These are phyloP conservation scores for Esteya vermicola DNA, from an alignment of 2,329 filamentous ascomycete genomes.

Conservation along the genomic window DNA sequence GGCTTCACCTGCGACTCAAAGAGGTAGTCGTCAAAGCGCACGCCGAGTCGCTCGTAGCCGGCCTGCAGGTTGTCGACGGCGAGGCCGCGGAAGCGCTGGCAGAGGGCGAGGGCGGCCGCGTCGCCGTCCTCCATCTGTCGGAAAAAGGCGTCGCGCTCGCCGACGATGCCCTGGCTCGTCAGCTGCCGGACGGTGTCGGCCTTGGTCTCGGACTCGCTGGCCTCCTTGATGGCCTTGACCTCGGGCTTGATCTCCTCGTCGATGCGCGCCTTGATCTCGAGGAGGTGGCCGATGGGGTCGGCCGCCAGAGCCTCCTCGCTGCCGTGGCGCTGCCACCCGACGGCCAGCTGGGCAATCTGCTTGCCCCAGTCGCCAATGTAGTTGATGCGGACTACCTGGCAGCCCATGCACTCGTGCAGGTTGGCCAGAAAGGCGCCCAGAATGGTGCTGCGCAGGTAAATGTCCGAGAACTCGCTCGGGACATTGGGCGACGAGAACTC, in stretches of 20 bases:
- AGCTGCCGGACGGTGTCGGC: conserved; percentile 29
- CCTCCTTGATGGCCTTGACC: conserved; percentile 39
- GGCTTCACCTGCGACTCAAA: conserved; percentile 46
- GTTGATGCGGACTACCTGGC: conserved; percentile 58
- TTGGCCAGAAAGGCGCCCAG: conserved; percentile 62
- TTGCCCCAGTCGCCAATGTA: conserved; percentile 73
- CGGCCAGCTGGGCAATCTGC: conserved; percentile 51
- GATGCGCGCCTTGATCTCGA: conserved; percentile 59
- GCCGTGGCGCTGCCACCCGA: conserved; percentile 55
- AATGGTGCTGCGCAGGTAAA: conserved; percentile 63
- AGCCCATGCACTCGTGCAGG: conserved; percentile 52
- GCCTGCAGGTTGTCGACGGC: conserved; percentile 43
- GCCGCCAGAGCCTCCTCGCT: conserved; percentile 41
- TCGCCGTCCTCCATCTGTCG: conserved; percentile 48
- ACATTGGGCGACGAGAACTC: conserved; percentile 69
- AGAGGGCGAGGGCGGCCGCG: conserved; percentile 37
- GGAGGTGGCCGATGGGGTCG: conserved; percentile 59
- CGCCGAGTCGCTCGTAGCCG: conserved; percentile 45
- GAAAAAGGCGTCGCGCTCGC: conserved; percentile 46
- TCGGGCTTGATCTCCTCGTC: conserved; percentile 48
- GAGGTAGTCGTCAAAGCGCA: conserved; percentile 49
- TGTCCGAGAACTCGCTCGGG: conserved; percentile 59
- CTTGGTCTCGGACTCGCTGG: conserved; percentile 32
- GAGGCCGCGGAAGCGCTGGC: conserved; percentile 42
- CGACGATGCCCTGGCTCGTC: conserved; percentile 27